Percentiles rank a stretch among this genome's conserved stretches.
These are phyloP conservation scores for Salix purpurea DNA, from an alignment of 345 rosid genomes.

Conservation along the genomic window DNA sequence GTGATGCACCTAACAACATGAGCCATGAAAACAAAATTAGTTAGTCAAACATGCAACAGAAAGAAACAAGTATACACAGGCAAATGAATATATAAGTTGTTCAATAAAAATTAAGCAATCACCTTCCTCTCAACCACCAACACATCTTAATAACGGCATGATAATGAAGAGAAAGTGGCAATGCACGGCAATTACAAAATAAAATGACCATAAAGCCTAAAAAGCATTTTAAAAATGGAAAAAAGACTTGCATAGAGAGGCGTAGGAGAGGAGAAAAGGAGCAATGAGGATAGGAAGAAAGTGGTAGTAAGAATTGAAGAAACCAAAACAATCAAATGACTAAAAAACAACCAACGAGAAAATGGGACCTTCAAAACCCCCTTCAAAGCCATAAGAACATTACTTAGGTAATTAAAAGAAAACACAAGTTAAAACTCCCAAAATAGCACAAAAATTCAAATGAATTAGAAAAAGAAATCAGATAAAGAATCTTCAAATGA, in stretches of 20 bases:
- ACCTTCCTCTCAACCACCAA: background rate
- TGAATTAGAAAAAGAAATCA: no score
- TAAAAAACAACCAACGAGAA: background rate
- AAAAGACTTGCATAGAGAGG: background rate
- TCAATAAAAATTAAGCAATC: background rate
- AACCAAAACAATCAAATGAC: background rate
- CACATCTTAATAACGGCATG: background rate
- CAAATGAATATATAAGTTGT: background rate
- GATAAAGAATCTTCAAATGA: background rate
- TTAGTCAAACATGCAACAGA: no score
- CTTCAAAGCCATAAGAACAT: background rate
- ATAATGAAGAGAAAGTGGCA: background rate
- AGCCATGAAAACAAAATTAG: no score
- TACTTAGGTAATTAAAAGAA: background rate
- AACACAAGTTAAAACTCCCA: background rate
- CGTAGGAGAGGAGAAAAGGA: background rate
- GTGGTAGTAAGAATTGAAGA: background rate
- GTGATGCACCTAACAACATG: no score
- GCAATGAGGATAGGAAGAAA: background rate
- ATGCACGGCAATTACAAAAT: background rate
- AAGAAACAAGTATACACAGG: background rate
- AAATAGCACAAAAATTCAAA: background rate
- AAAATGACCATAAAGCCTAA: background rate
- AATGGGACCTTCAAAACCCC: background rate
- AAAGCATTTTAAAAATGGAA: background rate